Evolutionary conservation across 2,329 filamentous ascomycete species (phyloP), one percentile per base, ranked within the genome.

Genomic region (Chaetomiaceae sp.): DNA sequence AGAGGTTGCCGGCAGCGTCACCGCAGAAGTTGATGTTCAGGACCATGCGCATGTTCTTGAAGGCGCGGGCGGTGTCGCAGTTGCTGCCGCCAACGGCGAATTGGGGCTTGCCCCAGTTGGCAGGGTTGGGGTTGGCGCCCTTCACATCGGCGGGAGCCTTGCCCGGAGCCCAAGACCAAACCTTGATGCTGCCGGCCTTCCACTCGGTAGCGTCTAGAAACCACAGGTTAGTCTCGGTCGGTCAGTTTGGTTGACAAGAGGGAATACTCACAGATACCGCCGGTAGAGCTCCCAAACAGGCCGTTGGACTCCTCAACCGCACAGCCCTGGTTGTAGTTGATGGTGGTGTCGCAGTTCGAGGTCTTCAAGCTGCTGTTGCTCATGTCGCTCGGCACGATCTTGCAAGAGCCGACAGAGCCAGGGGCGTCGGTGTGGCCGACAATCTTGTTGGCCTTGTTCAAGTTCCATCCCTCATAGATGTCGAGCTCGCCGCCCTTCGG

Each of bases 11-110:
- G 1, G 85, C 84, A 72, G 83, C 86, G 60, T 83, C 78, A 16
- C 87, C 87, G 65, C 87, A 92, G 65, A 91, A 85, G 25, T 83
- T 66, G 39, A 87, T 87, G 71, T 89, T 82, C 59, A 90, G 78
- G 48, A 89, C 81, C 54, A 95, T 79, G 60, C 83, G 79, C 72
- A 91, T 79, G 62, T 83, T 72, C 54, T 70, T 71, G 66, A 93
- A 86, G 60, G 79, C 74, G 2, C 65, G 65, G 55, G 80, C 70
- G 57, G 89, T 81, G 56, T 89, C 72, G 68, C 89, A 95, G 34
- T 60, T 62, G 49, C 59, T 56, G 44, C 70, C 73, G 14, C 81
- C 79, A 1, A 89, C 85, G 17, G 73, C 70, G 12, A 84, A 81
- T 3, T 75, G 65, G 0, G 88, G 86, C 4, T 64, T 72, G 5